These are phyloP conservation scores for Trichophyton equinum DNA, from an alignment of 2,329 filamentous ascomycete genomes.

Conservation along the genomic window DNA sequence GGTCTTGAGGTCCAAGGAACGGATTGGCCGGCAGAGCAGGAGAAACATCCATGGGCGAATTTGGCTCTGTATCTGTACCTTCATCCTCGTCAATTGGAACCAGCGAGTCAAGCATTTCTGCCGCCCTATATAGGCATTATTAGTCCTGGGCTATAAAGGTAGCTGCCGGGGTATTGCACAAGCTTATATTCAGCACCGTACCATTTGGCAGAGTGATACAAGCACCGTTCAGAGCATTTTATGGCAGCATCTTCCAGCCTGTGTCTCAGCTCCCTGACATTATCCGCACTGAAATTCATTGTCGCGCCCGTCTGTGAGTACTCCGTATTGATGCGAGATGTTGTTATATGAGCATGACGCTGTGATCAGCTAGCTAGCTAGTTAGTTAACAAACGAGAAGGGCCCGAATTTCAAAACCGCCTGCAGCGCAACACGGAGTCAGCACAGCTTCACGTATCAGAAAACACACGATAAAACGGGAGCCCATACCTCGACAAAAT, in stretches of 20 bases:
- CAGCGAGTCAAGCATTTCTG: constrained; percentile 81
- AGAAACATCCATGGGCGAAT: constrained; percentile 46
- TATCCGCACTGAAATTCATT: constrained; percentile 23
- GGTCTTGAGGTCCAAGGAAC: constrained; percentile 47
- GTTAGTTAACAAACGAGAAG: neutral
- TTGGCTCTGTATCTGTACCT: constrained; percentile 46
- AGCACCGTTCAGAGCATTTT: constrained; percentile 84
- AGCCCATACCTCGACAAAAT: neutral
- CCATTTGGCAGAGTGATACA: constrained; percentile 97
- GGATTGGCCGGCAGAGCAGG: constrained; percentile 40
- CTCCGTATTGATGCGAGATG: neutral
- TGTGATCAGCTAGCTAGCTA: neutral
- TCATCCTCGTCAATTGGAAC: constrained; percentile 41
- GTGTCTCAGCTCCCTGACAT: constrained; percentile 49
- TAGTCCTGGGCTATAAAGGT: neutral
- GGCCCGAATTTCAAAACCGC: neutral
- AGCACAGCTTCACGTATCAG: neutral
- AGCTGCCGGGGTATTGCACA: neutral
- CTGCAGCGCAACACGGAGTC: neutral
- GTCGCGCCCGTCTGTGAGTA: constrained; percentile 10
- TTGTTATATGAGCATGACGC: neutral
- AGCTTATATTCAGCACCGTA: constrained; percentile 26
- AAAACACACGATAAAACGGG: neutral
- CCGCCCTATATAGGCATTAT: constrained; percentile 51
- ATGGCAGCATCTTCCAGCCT: constrained; percentile 75